Evolutionary conservation across 202 grass and related monocot species (phyloP), one percentile per base, ranked within the genome.

Genomic region (Brachypodium distachyon): DNA sequence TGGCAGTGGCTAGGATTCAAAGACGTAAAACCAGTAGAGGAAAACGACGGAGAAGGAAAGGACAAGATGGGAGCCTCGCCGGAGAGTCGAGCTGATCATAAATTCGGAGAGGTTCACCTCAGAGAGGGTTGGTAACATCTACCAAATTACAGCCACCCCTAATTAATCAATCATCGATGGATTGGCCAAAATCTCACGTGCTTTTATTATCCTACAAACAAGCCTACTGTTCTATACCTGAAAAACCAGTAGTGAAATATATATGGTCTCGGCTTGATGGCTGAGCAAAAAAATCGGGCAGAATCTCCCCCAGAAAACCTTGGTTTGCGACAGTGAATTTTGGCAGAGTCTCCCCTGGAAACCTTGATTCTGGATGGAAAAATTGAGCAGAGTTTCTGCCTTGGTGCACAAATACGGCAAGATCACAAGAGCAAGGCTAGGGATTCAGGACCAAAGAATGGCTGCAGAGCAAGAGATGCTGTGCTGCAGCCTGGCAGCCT

Each of bases 11-110:
- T 73, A 76, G 56, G 63, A 53, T 48, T 34, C 76, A 46, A 88
- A 88, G 4, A 88, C 86, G 60, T 84, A 88, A 55, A 88, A 88
- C 81, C 86, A 88, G 71, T 88, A 88, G 32, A 88, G 86, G 77
- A 88, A 88, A 2, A 88, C 81, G 4, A 84, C 86, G 9, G 86
- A 88, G 86, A 88, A 88, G 39, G 86, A 88, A 12, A 83, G 85
- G 12, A 83, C 85, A 67, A 83, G 79, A 76, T 87, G 85, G 18
- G 67, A 67, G 49, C 80, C 74, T 71, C 79, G 85, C 49, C 85
- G 73, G 57, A 87, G 74, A 11, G 79, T 73, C 12, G 67, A 87
- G 40, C 44, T 78, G 73, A 87, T 61, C 74, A 87, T 87, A 83
- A 83, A 87, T 73, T 60, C 7, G 12, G 50, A 66, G 23, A 39